phyloP scores from a whole-genome alignment of 305 asterid genomes.

The Coffea humblotiana region DNA sequence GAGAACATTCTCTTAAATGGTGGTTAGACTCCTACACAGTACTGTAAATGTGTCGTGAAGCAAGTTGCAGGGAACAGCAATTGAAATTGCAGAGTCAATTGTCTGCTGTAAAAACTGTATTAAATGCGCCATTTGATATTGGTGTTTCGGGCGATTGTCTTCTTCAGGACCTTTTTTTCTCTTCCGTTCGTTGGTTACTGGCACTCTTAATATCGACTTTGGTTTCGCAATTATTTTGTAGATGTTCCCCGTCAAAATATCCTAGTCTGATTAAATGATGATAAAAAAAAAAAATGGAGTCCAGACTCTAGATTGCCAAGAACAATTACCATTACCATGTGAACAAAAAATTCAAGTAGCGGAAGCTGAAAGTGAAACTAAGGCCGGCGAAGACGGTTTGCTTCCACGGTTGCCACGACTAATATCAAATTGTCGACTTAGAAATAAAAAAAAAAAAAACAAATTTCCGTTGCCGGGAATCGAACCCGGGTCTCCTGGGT shows the following conservation, averaged over 20 bases:
- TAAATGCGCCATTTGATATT: not conserved
- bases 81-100: not conserved
- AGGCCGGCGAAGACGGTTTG: too few species aligned
- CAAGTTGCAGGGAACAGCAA: not conserved
- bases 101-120: not conserved
- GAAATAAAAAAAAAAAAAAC: not conserved
- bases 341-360: too few species aligned
- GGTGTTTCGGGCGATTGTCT: not conserved
- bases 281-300: too few species aligned
- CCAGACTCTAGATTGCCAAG: too few species aligned
- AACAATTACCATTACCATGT: too few species aligned
- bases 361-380: too few species aligned
- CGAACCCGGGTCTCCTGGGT: conserved; percentile 99
- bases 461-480: conserved; percentile 74
- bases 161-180: not conserved
- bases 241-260: too few species aligned
- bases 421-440: too few species aligned
- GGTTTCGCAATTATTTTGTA: too few species aligned
- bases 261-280: too few species aligned
- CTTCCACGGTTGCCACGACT: too few species aligned
- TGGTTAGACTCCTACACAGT: not conserved
- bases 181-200: not conserved
- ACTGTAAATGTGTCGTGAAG: not conserved
- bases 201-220: too few species aligned
- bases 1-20: not conserved